Evolutionary conservation across 495 filamentous ascomycete species (phyloP).

Genomic region (Hypoxylon crocopeplum): DNA sequence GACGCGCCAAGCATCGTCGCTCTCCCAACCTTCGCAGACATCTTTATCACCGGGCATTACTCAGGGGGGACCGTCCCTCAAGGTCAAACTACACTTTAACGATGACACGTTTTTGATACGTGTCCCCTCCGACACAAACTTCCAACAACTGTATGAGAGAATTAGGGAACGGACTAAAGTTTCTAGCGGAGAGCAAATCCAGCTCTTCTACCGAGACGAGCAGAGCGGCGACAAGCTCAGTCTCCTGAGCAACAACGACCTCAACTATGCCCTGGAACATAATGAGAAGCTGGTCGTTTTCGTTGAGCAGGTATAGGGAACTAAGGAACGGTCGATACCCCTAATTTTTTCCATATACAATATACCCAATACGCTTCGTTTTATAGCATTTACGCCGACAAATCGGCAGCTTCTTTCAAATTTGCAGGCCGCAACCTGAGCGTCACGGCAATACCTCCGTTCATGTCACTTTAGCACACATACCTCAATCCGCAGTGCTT

Average conservation of each 20-base stretch:
- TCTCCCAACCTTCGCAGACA: conserved; percentile 71
- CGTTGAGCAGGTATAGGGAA: conserved; percentile 59
- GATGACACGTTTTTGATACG: conserved; percentile 91
- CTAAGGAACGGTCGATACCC: conserved; percentile 15
- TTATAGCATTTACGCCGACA: conserved; percentile 35
- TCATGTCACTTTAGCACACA: not conserved
- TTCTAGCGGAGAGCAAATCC: conserved; percentile 65
- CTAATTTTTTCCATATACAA: conserved; percentile 37
- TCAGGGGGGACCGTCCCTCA: conserved; percentile 61
- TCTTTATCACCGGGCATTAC: conserved; percentile 59
- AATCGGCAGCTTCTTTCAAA: conserved; percentile 18
- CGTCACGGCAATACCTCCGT: not conserved
- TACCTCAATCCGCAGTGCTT: conserved; percentile 1
- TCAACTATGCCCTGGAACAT: conserved; percentile 78
- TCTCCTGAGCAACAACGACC: conserved; percentile 78
- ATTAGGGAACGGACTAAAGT: conserved; percentile 79
- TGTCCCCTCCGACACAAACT: conserved; percentile 79
- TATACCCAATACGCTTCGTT: conserved; percentile 39
- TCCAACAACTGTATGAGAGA: conserved; percentile 80
- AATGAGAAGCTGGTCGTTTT: conserved; percentile 88
- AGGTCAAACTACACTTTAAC: conserved; percentile 93
- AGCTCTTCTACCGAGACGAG: conserved; percentile 88
- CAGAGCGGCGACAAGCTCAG: conserved; percentile 73
- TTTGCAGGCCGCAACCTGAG: not conserved
- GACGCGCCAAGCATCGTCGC: conserved; percentile 74